phyloP scores from a whole-genome alignment of 768 basidiomycete genomes.

The Serpula lacrymans region DNA sequence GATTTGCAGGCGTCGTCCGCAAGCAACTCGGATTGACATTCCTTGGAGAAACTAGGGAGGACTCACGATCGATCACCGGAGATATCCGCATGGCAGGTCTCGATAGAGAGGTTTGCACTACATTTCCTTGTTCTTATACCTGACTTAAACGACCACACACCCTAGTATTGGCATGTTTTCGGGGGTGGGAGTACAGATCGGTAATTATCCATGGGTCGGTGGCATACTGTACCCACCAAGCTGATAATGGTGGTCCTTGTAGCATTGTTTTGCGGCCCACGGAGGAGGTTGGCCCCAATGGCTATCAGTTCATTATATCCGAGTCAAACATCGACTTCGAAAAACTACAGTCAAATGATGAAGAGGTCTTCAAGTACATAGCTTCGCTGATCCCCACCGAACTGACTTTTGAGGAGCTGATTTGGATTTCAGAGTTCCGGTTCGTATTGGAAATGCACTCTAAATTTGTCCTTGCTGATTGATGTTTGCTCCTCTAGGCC shows the following conservation, averaged over 20 bases:
- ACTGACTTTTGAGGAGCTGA: neutral
- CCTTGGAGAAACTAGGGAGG: slow-evolving; percentile 20
- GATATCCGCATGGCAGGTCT: slow-evolving; percentile 21
- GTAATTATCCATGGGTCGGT: neutral
- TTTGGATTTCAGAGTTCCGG: slow-evolving; percentile 1
- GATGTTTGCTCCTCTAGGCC: too few relatives aligned
- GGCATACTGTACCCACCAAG: too few relatives aligned
- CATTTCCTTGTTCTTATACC: neutral
- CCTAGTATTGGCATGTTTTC: neutral
- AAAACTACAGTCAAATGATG: slow-evolving; percentile 1
- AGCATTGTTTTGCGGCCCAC: neutral
- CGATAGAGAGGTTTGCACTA: slow-evolving; percentile 12
- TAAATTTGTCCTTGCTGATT: too few relatives aligned
- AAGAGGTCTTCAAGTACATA: slow-evolving; percentile 2
- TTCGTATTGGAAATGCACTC: too few relatives aligned
- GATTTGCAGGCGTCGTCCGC: slow-evolving; percentile 13
- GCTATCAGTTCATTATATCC: neutral
- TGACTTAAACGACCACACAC: neutral
- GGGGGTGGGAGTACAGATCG: neutral
- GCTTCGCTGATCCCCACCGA: slow-evolving; percentile 5
- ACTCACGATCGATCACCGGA: slow-evolving; percentile 21
- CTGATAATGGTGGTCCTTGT: neutral
- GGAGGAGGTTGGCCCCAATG: neutral
- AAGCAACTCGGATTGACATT: slow-evolving; percentile 19
- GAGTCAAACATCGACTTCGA: slow-evolving; percentile 2